phyloP scores from a whole-genome alignment of 108 stramenopile species.

The Nitzschia sp. region DNA sequence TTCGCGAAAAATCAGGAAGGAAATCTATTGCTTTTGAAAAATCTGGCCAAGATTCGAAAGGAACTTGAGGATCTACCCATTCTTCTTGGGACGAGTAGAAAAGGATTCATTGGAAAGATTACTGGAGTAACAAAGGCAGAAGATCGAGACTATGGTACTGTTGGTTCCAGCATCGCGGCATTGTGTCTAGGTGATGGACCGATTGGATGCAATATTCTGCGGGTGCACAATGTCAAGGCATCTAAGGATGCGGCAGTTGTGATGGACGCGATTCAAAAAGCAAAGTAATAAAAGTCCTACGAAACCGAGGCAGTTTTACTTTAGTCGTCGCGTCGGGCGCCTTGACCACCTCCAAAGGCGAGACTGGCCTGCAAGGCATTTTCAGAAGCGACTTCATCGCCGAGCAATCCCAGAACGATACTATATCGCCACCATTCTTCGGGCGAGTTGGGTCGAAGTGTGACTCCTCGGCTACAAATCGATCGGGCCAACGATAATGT shows the following conservation, averaged over 20 bases:
- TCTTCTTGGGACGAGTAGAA: constrained; percentile 91
- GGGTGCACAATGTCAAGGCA: constrained; percentile 92
- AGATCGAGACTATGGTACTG: constrained; percentile 83
- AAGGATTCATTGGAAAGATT: constrained; percentile 90
- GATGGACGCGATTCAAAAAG: constrained; percentile 70
- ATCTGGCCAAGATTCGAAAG: constrained; percentile 40
- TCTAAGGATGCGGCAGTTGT: constrained; percentile 67
- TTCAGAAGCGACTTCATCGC: constrained; percentile 82
- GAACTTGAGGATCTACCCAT: constrained; percentile 56
- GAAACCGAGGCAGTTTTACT: no score
- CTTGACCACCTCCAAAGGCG: constrained; percentile 69
- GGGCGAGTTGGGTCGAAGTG: constrained; percentile 77
- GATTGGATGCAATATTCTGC: constrained; percentile 69
- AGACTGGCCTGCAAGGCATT: constrained; percentile 70
- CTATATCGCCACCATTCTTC: constrained; percentile 87
- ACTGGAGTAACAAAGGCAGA: constrained; percentile 58
- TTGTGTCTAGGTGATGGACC: constrained; percentile 38
- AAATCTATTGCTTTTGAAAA: constrained; percentile 79
- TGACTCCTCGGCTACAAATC: constrained; percentile 81
- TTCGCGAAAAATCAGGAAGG: constrained; percentile 89
- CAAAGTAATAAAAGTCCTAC: no score
- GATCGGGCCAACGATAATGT: constrained; percentile 67
- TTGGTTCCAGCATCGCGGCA: constrained; percentile 75
- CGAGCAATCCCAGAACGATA: constrained; percentile 67
- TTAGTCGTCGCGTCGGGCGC: constrained; percentile 32